Evolutionary conservation across 768 basidiomycete genomes (phyloP).

Genomic region (Tulasnella sp.): DNA sequence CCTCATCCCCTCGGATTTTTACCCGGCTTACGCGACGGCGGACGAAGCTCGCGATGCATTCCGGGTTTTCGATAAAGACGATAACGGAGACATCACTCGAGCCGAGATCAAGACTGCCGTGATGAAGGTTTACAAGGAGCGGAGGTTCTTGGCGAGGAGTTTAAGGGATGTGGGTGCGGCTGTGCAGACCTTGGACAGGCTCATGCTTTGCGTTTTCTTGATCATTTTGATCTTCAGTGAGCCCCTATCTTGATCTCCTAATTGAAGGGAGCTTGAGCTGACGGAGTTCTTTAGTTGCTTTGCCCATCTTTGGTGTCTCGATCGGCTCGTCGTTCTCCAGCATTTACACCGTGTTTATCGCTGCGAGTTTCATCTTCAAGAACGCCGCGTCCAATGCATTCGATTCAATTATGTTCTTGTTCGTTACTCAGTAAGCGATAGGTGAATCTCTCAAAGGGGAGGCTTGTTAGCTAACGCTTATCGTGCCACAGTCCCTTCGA

Average conservation of each 20-base stretch:
- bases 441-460: background rate
- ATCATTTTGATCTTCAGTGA: conserved; percentile 59
- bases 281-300: conserved; percentile 41
- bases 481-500: conserved; percentile 57
- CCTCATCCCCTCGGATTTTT: conserved; percentile 64
- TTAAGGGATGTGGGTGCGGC: conserved; percentile 73
- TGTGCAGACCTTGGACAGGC: conserved; percentile 57
- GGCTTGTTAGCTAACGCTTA: background rate
- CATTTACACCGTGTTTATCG: conserved; percentile 59
- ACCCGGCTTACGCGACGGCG: conserved; percentile 58
- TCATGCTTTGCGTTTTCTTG: conserved; percentile 59
- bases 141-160: conserved; percentile 66
- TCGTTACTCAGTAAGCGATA: conserved; percentile 70
- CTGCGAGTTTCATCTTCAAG: conserved; percentile 78
- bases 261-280: background rate
- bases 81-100: conserved; percentile 70
- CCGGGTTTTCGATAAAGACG: conserved; percentile 69
- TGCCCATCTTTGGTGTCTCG: conserved; percentile 67
- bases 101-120: conserved; percentile 69
- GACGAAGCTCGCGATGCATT: conserved; percentile 62
- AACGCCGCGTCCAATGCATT: conserved; percentile 65
- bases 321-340: conserved; percentile 64
- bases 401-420: conserved; percentile 76
- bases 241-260: background rate
- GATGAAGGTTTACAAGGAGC: conserved; percentile 71